Conservation (phyloP, 2,329 filamentous ascomycete genomes). For the Alternaria viburni region DNA sequence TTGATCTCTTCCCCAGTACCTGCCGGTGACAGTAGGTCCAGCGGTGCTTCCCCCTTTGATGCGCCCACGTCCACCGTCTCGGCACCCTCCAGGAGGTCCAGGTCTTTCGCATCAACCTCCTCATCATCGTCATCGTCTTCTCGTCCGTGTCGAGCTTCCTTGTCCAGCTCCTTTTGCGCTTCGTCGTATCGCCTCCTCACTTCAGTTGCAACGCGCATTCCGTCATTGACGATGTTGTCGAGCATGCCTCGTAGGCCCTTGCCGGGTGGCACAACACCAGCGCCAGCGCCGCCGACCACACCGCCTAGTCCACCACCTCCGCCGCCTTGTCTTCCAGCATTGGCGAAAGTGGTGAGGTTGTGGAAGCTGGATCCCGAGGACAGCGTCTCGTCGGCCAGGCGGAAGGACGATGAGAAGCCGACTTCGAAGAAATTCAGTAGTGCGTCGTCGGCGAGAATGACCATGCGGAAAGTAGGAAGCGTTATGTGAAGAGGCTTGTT, state of each 20-base stretch:
- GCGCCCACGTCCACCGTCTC: constrained; percentile 54
- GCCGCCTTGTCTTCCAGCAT: constrained; percentile 60
- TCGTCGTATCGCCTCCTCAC: constrained; percentile 94
- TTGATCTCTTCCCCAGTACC: constrained; percentile 34
- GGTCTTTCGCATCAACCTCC: constrained; percentile 53
- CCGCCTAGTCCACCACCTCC: constrained; percentile 50
- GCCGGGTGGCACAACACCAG: constrained; percentile 65
- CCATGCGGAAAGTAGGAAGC: constrained; percentile 97
- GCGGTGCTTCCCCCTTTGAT: constrained; percentile 27
- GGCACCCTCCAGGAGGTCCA: constrained; percentile 58
- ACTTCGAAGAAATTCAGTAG: constrained; percentile 98
- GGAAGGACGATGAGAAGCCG: constrained; percentile 92
- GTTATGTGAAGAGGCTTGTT: constrained; percentile 94
- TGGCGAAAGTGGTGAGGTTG: constrained; percentile 85
- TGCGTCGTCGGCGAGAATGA: constrained; percentile 92
- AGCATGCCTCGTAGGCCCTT: constrained; percentile 89
- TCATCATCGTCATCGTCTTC: constrained; percentile 69
- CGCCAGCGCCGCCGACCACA: constrained; percentile 52
- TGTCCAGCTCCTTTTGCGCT: constrained; percentile 88
- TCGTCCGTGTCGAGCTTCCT: constrained; percentile 67
- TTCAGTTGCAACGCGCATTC: constrained; percentile 93
- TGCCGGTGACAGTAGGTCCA: constrained; percentile 23
- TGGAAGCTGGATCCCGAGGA: constrained; percentile 63
- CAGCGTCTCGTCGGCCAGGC: constrained; percentile 71
- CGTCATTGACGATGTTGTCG: constrained; percentile 96